A percentile compares a stretch with the other conserved stretches of the same genome.
These are phyloP conservation scores for Gnomoniopsis smithogilvyi DNA, from an alignment of 2,329 filamentous ascomycete genomes.

Conservation along the genomic window DNA sequence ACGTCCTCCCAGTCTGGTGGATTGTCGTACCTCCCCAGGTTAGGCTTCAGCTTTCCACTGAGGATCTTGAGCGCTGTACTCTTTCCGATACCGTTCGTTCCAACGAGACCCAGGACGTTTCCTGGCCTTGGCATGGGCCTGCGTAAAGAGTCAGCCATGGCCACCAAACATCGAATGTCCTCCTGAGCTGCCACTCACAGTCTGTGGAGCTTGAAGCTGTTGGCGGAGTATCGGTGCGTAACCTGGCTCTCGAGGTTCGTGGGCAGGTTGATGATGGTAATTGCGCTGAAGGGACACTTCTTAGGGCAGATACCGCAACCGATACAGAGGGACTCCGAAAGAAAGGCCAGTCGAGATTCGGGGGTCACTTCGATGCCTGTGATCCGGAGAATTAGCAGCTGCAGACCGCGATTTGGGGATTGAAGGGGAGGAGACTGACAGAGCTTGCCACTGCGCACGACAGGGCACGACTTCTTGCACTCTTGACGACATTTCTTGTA, in stretches of 20 bases:
- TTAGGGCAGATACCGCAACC: constrained; percentile 99
- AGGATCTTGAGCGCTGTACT: constrained; percentile 99
- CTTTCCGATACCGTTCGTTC: constrained; percentile 99
- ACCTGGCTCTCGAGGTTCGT: constrained; percentile 98
- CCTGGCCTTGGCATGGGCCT: constrained; percentile 87
- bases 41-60: constrained; percentile 97
- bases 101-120: constrained; percentile 92
- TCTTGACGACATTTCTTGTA: constrained; percentile 93
- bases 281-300: constrained; percentile 97
- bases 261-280: constrained; percentile 99
- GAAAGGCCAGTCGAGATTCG: constrained; percentile 93
- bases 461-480: constrained; percentile 98
- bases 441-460: constrained; percentile 89
- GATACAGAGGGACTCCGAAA: constrained; percentile 93
- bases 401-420: neutral
- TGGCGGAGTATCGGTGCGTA: constrained; percentile 97
- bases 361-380: constrained; percentile 89
- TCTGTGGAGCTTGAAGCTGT: constrained; percentile 99
- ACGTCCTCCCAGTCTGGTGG: constrained; percentile 99
- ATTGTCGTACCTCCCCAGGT: constrained; percentile 91
- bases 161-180: neutral
- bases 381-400: constrained; percentile 74
- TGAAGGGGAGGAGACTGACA: constrained; percentile 64
- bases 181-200: constrained; percentile 6
- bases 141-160: neutral